phyloP scores from a whole-genome alignment of 768 basidiomycete genomes.

The Kwoniella bestiolae region DNA sequence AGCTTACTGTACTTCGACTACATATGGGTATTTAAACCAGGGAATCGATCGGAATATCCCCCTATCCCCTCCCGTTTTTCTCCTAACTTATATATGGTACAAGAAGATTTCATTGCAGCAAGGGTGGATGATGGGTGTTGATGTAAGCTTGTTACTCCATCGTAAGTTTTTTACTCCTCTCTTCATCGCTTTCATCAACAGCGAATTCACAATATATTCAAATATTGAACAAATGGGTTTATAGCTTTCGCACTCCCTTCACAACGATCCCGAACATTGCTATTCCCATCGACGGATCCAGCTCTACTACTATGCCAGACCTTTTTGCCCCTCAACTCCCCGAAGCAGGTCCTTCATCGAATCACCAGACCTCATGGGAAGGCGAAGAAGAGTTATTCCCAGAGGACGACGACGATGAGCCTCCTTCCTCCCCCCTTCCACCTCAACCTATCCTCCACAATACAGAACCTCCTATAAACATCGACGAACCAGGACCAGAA shows the following conservation, averaged over 20 bases:
- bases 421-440: neutral
- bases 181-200: too few species aligned
- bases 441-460: neutral
- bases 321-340: neutral
- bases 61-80: too few species aligned
- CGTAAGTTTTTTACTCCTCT: neutral
- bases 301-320: neutral
- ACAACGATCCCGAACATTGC: too few species aligned
- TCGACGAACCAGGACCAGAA: neutral
- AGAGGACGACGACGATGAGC: slow-evolving; percentile 2
- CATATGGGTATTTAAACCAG: too few species aligned
- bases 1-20: neutral
- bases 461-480: neutral
- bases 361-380: neutral
- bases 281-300: too few species aligned
- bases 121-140: slow-evolving; percentile 1
- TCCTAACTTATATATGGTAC: too few species aligned
- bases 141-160: neutral
- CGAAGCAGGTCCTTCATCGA: neutral
- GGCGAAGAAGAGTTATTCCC: neutral
- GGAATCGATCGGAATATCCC: neutral
- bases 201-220: too few species aligned
- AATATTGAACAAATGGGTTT: too few species aligned
- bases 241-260: neutral
- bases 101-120: neutral